Base-by-base conservation (phyloP, 2,329 filamentous ascomycete genomes). In the Epichloe sibirici region DNA sequence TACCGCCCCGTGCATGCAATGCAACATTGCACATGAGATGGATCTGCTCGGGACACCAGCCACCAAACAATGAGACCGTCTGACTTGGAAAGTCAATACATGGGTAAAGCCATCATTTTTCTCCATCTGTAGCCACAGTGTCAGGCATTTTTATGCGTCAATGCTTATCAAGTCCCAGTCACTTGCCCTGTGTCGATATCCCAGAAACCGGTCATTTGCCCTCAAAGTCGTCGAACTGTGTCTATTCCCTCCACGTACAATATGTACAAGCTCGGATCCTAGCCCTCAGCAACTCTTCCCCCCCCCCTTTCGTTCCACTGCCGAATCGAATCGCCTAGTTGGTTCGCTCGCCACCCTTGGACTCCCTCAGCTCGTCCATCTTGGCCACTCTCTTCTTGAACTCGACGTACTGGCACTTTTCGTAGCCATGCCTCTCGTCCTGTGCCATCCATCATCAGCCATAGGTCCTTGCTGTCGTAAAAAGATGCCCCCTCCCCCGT, bases 341-440 rank as follows among this genome's bases (percentile, higher is more conserved):
- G 78, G 87, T 94, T 71, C 91, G 82, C 64, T 79, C 83, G 56
- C 88, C 90, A 54, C 74, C 82, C 80, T 94, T 95, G 55, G 87
- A 83, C 60, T 82, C 90, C 67, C 90, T 81, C 66, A 98, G 74
- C 76, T 98, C 90, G 64, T 97, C 83, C 93, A 98, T 98, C 83
- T 95, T 97, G 66, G 86, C 88, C 59, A 98, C 93, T 54, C 93
- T 84, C 79, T 91, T 89, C 83, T 95, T 95, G 79, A 98, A 98
- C 70, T 97, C 93, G 59, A 87, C 87, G 73, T 98, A 98, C 67
- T 98, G 93, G 81, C 93, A 98, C 72, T 97, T 97, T 70, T 98
- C 93, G 78, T 98, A 98, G 66, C 84, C 86, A 74, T 98, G 93
- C 76, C 93, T 80, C 78, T 98, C 93, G 70, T 90, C 83, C 93